Evolutionary conservation across 768 basidiomycete genomes (phyloP).

Genomic region (Boletus bicolor): DNA sequence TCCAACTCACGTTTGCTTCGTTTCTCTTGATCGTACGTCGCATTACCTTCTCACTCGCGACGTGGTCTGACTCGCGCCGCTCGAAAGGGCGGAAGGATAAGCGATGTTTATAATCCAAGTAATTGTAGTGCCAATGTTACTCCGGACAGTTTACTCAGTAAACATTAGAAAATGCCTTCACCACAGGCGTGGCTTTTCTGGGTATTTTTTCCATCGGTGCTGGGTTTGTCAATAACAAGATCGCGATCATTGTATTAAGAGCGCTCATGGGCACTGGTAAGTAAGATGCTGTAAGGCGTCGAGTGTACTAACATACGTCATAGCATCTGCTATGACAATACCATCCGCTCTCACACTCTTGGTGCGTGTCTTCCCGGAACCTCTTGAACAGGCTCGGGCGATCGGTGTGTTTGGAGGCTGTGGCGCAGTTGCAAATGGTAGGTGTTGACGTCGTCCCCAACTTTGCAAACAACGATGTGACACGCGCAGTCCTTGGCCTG

Average conservation of each 20-base stretch:
- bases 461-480: background rate
- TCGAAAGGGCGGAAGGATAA: conserved; percentile 25
- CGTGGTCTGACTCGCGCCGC: conserved; percentile 6
- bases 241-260: conserved; percentile 48
- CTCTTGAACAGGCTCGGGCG: conserved; percentile 44
- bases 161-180: conserved; percentile 41
- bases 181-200: conserved; percentile 38
- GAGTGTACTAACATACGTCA: conserved; percentile 1
- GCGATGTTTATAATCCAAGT: conserved; percentile 33
- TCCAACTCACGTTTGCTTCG: conserved; percentile 46
- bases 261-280: conserved; percentile 48
- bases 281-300: background rate
- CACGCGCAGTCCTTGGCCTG: conserved; percentile 37
- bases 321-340: conserved; percentile 48
- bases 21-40: conserved; percentile 29
- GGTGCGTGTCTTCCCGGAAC: conserved; percentile 48
- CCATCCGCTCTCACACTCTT: conserved; percentile 51
- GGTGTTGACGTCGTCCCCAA: background rate
- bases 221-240: conserved; percentile 47
- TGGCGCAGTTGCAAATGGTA: conserved; percentile 46
- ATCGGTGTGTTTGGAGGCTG: conserved; percentile 47
- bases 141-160: conserved; percentile 29
- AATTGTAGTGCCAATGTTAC: conserved; percentile 12
- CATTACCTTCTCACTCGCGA: background rate
- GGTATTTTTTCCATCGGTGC: conserved; percentile 43